Conservation (phyloP, 345 rosid genomes). For the Psidium guajava region DNA sequence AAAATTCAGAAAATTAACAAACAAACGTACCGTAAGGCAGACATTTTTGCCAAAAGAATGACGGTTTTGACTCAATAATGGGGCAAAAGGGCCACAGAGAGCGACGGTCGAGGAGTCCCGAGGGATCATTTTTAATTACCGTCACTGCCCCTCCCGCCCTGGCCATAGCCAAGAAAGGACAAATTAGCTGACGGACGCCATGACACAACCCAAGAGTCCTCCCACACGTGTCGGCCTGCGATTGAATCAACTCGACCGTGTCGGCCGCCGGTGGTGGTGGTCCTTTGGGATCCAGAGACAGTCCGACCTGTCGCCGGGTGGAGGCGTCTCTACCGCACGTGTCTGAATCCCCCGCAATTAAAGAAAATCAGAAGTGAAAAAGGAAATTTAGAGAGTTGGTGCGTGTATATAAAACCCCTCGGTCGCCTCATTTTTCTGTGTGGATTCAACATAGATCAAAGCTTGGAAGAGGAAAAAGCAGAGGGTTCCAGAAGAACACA, state of each 20-base stretch:
- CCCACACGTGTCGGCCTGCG: neutral
- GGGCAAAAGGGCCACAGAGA: neutral
- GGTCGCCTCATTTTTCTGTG: neutral
- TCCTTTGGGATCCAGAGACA: neutral
- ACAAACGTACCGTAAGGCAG: no score
- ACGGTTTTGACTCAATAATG: neutral
- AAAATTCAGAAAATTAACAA: no score
- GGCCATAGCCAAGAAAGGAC: neutral
- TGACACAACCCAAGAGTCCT: neutral
- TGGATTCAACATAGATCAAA: neutral
- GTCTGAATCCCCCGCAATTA: neutral
- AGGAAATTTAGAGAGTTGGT: neutral
- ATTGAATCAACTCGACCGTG: neutral
- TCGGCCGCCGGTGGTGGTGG: neutral
- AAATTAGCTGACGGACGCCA: slow-evolving; percentile 2
- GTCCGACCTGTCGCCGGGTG: neutral
- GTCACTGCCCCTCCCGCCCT: neutral
- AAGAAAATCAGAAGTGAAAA: no score
- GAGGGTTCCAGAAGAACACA: neutral
- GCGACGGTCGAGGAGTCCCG: neutral
- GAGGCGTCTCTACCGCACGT: neutral
- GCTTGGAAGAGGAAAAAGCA: neutral
- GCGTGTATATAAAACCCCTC: neutral
- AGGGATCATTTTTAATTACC: neutral
- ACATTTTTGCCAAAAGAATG: neutral